Evolutionary conservation across 1,284 basidiomycete species (phyloP).

Genomic region (Ustilago loliicola): DNA sequence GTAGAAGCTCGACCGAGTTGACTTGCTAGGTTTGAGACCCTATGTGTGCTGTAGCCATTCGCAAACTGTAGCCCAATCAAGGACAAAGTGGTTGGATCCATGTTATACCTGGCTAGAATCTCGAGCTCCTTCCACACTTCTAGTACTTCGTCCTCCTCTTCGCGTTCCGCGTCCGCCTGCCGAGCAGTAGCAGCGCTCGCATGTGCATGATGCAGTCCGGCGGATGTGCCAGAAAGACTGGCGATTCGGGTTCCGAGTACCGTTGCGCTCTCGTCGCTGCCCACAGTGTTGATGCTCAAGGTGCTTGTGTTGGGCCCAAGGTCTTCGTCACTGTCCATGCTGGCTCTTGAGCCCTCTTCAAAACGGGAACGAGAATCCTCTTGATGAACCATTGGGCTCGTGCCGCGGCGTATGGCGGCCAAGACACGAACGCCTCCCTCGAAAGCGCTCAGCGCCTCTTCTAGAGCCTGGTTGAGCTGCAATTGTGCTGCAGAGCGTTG

Average conservation of each 20-base stretch:
- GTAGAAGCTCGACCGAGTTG: slow-evolving; percentile 11
- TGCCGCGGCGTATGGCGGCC: slow-evolving; percentile 33
- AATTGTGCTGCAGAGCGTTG: slow-evolving; percentile 38
- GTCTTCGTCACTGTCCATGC: slow-evolving; percentile 49
- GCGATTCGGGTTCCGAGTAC: slow-evolving; percentile 44
- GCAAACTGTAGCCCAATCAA: slow-evolving; percentile 54
- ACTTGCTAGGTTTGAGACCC: slow-evolving; percentile 7
- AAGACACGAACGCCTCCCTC: slow-evolving; percentile 36
- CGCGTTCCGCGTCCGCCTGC: slow-evolving; percentile 11
- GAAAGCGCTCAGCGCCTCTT: slow-evolving; percentile 45
- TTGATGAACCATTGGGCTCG: neutral
- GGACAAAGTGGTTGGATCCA: slow-evolving; percentile 59
- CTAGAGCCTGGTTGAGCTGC: slow-evolving; percentile 48
- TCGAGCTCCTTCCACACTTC: slow-evolving; percentile 47
- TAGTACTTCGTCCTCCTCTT: slow-evolving; percentile 43
- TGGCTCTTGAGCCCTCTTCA: slow-evolving; percentile 14
- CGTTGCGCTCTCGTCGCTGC: slow-evolving; percentile 53
- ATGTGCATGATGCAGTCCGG: slow-evolving; percentile 18
- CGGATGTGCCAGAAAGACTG: slow-evolving; percentile 34
- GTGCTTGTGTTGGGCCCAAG: slow-evolving; percentile 45
- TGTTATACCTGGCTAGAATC: slow-evolving; percentile 50
- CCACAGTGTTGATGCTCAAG: slow-evolving; percentile 50
- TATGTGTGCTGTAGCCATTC: slow-evolving; percentile 20
- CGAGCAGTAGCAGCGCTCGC: neutral
- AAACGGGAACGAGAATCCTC: neutral